A percentile compares a stretch with the other conserved stretches of the same genome.
These are phyloP conservation scores for Beta corolliflora DNA, from an alignment of 179 eudicot genomes.

Conservation along the genomic window DNA sequence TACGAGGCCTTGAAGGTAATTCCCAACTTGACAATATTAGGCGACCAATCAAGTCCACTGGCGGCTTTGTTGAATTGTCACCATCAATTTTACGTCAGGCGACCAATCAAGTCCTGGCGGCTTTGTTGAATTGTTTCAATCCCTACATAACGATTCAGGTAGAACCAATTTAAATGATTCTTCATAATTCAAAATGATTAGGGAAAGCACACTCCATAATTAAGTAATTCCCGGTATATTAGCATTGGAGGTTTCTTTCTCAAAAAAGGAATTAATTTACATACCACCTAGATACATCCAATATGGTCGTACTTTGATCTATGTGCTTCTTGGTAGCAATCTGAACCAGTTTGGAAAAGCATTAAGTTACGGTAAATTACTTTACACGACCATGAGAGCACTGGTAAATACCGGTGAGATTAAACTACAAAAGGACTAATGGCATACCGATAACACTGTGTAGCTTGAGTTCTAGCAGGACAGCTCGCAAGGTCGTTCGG, in stretches of 20 bases:
- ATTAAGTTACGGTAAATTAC: no score
- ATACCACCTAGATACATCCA: conserved; percentile 99
- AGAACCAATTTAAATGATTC: conserved; percentile 5
- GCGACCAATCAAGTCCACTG: no score
- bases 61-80: no score
- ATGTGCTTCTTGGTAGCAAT: conserved; percentile 79
- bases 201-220: background rate
- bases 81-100: conserved; percentile 83
- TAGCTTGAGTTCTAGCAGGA: conserved; percentile 86
- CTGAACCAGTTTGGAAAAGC: conserved; percentile 93
- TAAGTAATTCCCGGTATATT: background rate
- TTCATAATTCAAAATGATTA: background rate
- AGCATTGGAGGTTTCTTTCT: background rate
- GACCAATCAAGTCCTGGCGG: conserved; percentile 78
- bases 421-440: conserved; percentile 3
- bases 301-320: conserved; percentile 92
- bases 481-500: conserved; percentile 85
- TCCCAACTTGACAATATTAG: no score
- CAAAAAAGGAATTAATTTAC: no score
- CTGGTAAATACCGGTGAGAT: background rate
- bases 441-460: conserved; percentile 77
- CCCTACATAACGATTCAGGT: conserved; percentile 50
- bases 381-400: background rate
- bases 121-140: conserved; percentile 77
- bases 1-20: no score